Percentiles rank a stretch among this genome's conserved stretches.
Conservation (phyloP, 768 basidiomycete genomes). For the Boletus pseudopeckii region DNA sequence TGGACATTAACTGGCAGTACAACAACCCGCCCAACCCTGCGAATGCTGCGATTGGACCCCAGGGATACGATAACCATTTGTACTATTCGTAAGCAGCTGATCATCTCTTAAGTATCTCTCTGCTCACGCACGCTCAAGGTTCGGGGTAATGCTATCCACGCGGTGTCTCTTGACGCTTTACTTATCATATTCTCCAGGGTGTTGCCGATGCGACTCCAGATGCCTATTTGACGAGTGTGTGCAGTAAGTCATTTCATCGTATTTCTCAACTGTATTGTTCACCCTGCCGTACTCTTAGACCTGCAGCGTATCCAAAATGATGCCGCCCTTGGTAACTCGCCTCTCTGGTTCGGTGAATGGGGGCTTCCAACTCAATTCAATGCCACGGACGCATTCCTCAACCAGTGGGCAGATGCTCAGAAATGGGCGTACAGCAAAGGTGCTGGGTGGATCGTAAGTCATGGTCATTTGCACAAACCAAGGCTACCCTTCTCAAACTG, state of each 20-base stretch:
- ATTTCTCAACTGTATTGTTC: not conserved
- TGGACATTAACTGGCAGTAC: slow-evolving; percentile 78
- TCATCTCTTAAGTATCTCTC: not conserved
- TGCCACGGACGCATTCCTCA: slow-evolving; percentile 60
- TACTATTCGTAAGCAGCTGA: slow-evolving; percentile 59
- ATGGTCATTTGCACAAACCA: not conserved
- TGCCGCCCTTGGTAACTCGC: slow-evolving; percentile 41
- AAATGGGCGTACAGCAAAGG: slow-evolving; percentile 59
- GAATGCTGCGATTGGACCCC: slow-evolving; percentile 63
- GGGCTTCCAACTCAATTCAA: slow-evolving; percentile 60
- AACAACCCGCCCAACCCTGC: slow-evolving; percentile 70
- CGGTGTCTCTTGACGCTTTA: not conserved
- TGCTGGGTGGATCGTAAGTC: slow-evolving; percentile 65
- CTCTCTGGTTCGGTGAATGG: slow-evolving; percentile 61
- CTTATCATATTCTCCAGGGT: slow-evolving; percentile 41
- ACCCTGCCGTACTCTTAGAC: slow-evolving; percentile 39
- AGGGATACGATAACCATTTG: slow-evolving; percentile 75
- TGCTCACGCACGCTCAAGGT: slow-evolving; percentile 36
- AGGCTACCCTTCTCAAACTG: not conserved
- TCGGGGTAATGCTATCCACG: slow-evolving; percentile 44
- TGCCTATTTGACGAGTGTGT: slow-evolving; percentile 65
- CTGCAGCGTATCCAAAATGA: slow-evolving; percentile 52
- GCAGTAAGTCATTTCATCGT: slow-evolving; percentile 49
- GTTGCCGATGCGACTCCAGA: slow-evolving; percentile 62
- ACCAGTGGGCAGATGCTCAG: slow-evolving; percentile 73